Percentiles rank a stretch among this genome's conserved stretches.
Evolutionary conservation across 768 basidiomycete species (phyloP).

Genomic region (Lentinula sp.): DNA sequence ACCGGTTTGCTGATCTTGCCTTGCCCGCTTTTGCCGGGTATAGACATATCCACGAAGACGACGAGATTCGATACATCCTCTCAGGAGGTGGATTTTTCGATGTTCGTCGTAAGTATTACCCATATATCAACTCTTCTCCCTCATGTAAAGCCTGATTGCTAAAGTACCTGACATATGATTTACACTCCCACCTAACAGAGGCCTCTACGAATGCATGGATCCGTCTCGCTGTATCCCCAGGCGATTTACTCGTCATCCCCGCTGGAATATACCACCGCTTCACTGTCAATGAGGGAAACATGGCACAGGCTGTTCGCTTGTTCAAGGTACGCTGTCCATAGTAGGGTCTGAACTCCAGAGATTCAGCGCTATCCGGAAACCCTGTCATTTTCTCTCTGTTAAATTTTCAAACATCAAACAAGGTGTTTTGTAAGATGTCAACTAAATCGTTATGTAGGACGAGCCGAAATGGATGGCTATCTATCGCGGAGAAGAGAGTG

Average conservation of each 20-base stretch:
- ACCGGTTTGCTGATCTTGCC: too few species aligned
- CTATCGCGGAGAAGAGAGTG: slow-evolving; percentile 57
- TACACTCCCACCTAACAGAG: slow-evolving; percentile 33
- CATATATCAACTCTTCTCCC: background rate
- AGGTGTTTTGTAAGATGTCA: too few species aligned
- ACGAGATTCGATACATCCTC: slow-evolving; percentile 88
- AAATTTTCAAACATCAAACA: too few species aligned
- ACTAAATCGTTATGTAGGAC: slow-evolving; percentile 41
- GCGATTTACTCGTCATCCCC: slow-evolving; percentile 84
- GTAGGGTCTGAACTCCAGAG: too few species aligned
- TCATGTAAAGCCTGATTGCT: background rate
- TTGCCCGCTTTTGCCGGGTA: background rate
- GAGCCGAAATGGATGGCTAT: slow-evolving; percentile 88
- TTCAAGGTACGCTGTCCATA: slow-evolving; percentile 57
- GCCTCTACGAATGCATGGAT: slow-evolving; percentile 72
- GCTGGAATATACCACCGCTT: slow-evolving; percentile 94
- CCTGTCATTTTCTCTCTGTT: too few species aligned
- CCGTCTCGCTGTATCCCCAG: slow-evolving; percentile 64
- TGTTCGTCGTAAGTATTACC: slow-evolving; percentile 57
- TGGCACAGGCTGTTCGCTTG: slow-evolving; percentile 71
- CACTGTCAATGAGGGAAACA: slow-evolving; percentile 73
- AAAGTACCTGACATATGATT: background rate
- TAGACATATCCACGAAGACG: slow-evolving; percentile 95
- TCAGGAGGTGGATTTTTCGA: slow-evolving; percentile 92
- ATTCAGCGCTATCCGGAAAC: too few species aligned